Conservation (phyloP, 75 land plant species). For the Pseudotsuga menziesii region DNA sequence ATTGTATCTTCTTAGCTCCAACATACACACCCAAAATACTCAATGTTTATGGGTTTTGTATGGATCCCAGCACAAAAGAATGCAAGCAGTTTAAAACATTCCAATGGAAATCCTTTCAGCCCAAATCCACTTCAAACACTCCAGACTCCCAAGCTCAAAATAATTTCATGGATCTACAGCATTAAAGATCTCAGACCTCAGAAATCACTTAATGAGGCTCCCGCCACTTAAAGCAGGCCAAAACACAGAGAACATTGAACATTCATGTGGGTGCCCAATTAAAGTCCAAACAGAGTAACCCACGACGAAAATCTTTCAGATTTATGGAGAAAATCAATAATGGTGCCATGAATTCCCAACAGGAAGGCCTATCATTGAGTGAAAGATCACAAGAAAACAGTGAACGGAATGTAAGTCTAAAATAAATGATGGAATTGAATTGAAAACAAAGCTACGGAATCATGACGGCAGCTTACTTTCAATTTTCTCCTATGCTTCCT, state of each 20-base stretch:
- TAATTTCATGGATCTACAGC: neutral
- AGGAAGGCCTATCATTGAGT: neutral
- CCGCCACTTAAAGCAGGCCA: neutral
- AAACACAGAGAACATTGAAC: neutral
- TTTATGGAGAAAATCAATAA: neutral
- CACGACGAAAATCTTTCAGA: neutral
- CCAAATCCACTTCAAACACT: neutral
- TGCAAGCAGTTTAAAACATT: neutral
- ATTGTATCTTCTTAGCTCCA: neutral
- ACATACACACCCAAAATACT: neutral
- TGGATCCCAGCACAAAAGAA: neutral
- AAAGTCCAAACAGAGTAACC: neutral
- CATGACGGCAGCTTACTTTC: neutral
- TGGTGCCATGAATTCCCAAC: neutral
- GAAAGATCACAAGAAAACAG: neutral
- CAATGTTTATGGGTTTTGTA: neutral
- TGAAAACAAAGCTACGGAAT: neutral
- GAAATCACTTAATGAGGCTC: neutral
- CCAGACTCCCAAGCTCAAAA: neutral
- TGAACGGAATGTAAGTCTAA: neutral
- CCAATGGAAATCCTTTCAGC: neutral
- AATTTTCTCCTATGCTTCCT: neutral
- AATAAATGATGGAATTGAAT: neutral
- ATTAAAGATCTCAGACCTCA: neutral
- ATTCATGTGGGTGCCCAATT: neutral